Base-by-base conservation (phyloP, 1,284 basidiomycete species). In the Ceratobasidium sp. region DNA sequence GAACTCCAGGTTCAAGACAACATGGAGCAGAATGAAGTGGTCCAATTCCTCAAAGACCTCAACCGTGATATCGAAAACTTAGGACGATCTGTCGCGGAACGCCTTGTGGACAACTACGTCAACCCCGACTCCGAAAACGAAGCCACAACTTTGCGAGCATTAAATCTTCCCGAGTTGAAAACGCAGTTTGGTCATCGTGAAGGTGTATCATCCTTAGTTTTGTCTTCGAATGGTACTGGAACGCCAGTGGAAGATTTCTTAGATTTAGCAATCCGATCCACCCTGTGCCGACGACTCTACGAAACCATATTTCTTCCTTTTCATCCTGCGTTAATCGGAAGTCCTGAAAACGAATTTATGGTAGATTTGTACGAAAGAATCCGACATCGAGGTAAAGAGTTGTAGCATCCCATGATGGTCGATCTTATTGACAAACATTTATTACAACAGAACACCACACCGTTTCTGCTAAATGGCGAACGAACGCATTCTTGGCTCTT, bases 1-100 rank as follows among this genome's bases (percentile, higher is more conserved):
- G 54, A 59, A 21, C 55, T 58, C 16, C 54, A 70, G 30, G 21
- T 70, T 13, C 38, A 59, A 30, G 67, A 70, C 43, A 70, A 70
- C 44, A 41, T 35, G 9, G 67, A 70, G 32, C 67, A 58, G 21
- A 50, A 54, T 13, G 47, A 49, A 23, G 30, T 70, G 11, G 46
- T 50, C 18, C 67, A 50, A 41, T 58, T 16, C 35, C 44, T 70
- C 9, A 47, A 58, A 4, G 26, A 52, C 28, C 55, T 72, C 3
- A 72, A 72, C 11, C 67, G 67, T 1, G 6, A 35, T 7, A 41
- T 72, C 26, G 57, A 62, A 50, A 38, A 61, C 38, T 23, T 61
- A 5, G 69, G 41, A 1, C 26, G 52, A 32, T 57, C 54, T 2
- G 14, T 70, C 11, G 54, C 67, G 18, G 43, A 70, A 23, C 30